phyloP scores from a whole-genome alignment of 2,329 filamentous ascomycete genomes.

The Salinomyces thailandicus region DNA sequence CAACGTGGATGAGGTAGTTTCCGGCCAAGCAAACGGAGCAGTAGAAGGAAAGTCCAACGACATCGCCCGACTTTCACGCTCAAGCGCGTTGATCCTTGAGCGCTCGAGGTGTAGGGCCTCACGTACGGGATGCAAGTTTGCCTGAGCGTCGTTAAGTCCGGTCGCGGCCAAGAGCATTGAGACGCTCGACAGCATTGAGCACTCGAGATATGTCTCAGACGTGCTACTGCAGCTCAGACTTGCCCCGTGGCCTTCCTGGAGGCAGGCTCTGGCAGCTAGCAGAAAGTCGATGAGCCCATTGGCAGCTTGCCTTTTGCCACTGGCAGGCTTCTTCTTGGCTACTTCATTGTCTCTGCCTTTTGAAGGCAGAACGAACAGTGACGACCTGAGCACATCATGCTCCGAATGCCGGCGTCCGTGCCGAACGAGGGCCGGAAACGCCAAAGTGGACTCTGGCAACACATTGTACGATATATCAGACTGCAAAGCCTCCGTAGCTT shows the following conservation, averaged over 20 bases:
- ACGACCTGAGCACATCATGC: background rate
- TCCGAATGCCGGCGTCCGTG: slow-evolving; percentile 1
- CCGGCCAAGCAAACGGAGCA: slow-evolving; percentile 31
- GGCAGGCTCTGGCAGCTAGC: slow-evolving; percentile 11
- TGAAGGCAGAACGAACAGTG: background rate
- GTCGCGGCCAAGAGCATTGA: slow-evolving; percentile 57
- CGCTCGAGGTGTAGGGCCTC: slow-evolving; percentile 46
- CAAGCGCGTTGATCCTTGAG: slow-evolving; percentile 58
- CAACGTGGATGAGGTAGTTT: slow-evolving; percentile 23
- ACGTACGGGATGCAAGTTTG: slow-evolving; percentile 39
- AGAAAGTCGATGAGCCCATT: slow-evolving; percentile 9
- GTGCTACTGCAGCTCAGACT: slow-evolving; percentile 9
- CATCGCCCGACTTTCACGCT: slow-evolving; percentile 39
- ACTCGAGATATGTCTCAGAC: slow-evolving; percentile 35
- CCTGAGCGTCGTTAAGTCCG: slow-evolving; percentile 33
- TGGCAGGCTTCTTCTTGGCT: background rate
- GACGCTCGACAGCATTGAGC: slow-evolving; percentile 53
- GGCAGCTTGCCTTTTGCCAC: slow-evolving; percentile 2
- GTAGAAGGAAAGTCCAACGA: slow-evolving; percentile 11
- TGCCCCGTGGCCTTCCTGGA: slow-evolving; percentile 2
- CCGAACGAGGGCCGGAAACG: slow-evolving; percentile 56
- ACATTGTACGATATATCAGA: slow-evolving; percentile 43
- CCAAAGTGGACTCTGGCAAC: slow-evolving; percentile 76
- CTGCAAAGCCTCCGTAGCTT: slow-evolving; percentile 39
- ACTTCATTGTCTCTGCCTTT: background rate